phyloP scores from a whole-genome alignment of 345 rosid species.

The Linum lewisii region DNA sequence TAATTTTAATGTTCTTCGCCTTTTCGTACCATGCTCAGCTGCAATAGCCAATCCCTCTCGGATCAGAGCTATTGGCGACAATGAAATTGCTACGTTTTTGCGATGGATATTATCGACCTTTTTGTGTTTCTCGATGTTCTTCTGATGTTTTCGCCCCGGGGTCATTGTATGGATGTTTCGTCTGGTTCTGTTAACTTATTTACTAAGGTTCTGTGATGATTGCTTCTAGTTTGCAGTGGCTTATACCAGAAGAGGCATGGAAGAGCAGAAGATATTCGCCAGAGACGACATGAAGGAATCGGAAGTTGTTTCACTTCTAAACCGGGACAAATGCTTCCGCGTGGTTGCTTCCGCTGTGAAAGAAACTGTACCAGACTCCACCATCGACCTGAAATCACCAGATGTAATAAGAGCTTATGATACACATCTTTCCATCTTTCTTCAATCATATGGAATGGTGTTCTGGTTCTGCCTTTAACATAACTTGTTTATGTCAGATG shows the following conservation, averaged over 20 bases:
- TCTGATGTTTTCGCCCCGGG: too few relatives aligned
- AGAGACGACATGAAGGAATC: slow-evolving; percentile 32
- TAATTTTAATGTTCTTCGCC: too few relatives aligned
- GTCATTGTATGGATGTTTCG: too few relatives aligned
- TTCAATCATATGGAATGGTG: not conserved
- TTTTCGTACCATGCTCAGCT: too few relatives aligned
- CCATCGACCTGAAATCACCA: slow-evolving; percentile 77
- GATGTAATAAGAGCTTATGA: slow-evolving; percentile 35
- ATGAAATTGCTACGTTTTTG: too few relatives aligned
- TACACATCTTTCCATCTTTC: not conserved
- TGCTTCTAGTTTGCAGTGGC: slow-evolving; percentile 76
- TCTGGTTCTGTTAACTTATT: too few relatives aligned
- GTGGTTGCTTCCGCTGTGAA: slow-evolving; percentile 77
- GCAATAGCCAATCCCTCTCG: too few relatives aligned
- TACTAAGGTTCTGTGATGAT: not conserved
- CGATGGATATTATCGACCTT: too few relatives aligned
- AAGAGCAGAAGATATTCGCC: slow-evolving; percentile 40
- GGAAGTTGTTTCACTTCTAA: slow-evolving; percentile 40
- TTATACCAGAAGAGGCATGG: slow-evolving; percentile 76
- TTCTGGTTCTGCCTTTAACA: slow-evolving; percentile 8
- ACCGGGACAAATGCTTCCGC: slow-evolving; percentile 68
- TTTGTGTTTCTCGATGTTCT: too few relatives aligned
- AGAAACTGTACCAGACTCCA: slow-evolving; percentile 62
- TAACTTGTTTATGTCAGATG: slow-evolving; percentile 34
- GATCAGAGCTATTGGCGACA: too few relatives aligned